These are phyloP conservation scores for Balakata baccata DNA, from an alignment of 345 rosid genomes.

Conservation along the genomic window DNA sequence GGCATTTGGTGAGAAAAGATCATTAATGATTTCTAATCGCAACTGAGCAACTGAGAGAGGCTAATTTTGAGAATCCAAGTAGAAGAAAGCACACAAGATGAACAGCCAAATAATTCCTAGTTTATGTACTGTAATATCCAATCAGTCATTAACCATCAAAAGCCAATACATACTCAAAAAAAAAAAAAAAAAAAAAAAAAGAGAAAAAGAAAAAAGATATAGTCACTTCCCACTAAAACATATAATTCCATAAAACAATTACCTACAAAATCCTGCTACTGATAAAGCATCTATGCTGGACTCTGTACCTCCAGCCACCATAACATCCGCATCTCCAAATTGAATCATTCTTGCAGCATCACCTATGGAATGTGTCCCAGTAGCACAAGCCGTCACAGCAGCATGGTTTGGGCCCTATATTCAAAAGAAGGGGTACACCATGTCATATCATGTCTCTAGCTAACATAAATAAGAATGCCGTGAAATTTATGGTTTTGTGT, in stretches of 20 bases:
- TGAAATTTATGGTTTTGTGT: background rate
- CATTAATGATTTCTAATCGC: background rate
- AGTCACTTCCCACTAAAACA: conserved; percentile 1
- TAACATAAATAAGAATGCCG: conserved; percentile 4
- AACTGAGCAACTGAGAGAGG: background rate
- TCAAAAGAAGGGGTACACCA: conserved; percentile 26
- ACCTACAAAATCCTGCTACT: conserved; percentile 94
- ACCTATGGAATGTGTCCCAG: conserved; percentile 94
- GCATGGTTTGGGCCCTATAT: conserved; percentile 98
- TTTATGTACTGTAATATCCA: background rate
- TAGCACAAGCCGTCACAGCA: conserved; percentile 98
- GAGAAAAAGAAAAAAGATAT: conserved; percentile 1
- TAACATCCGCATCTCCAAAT: conserved; percentile 90
- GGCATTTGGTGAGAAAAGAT: background rate
- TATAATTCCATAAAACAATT: conserved; percentile 9
- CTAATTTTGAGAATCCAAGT: background rate
- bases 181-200: conserved; percentile 4
- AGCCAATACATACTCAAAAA: background rate
- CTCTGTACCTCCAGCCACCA: conserved; percentile 97
- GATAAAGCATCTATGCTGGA: conserved; percentile 97
- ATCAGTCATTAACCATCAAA: background rate
- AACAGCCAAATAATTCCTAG: background rate
- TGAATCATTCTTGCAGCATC: conserved; percentile 98
- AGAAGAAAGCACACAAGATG: background rate
- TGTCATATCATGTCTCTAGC: conserved; percentile 13